phyloP scores from a whole-genome alignment of 768 basidiomycete species.

The Cystobasidium onofrii region DNA sequence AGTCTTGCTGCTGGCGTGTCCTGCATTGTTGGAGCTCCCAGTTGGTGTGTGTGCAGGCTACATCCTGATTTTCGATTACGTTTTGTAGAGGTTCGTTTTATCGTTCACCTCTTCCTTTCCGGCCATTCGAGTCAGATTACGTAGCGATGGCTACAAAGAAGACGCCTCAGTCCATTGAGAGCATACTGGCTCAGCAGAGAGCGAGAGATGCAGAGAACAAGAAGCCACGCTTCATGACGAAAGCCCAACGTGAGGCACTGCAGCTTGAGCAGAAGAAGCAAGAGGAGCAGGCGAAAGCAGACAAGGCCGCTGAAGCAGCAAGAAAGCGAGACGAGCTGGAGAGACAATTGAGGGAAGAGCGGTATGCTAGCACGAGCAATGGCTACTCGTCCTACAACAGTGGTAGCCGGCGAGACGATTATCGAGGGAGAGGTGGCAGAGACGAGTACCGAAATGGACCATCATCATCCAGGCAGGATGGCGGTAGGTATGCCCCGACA shows the following conservation, averaged over 20 bases:
- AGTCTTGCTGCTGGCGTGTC: background rate
- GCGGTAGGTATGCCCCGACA: background rate
- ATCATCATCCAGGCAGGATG: background rate
- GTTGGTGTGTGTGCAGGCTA: background rate
- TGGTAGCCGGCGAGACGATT: background rate
- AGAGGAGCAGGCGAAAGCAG: background rate
- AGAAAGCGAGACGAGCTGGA: conserved; percentile 7
- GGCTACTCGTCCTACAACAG: background rate
- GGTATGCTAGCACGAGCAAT: background rate
- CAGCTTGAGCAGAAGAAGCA: conserved; percentile 5
- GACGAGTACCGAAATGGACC: background rate
- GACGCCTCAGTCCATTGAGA: conserved; percentile 14
- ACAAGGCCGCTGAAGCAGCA: background rate
- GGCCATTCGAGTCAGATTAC: too few relatives aligned
- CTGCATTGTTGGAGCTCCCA: background rate
- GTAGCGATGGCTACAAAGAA: background rate
- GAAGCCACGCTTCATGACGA: conserved; percentile 14
- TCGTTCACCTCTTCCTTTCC: too few relatives aligned
- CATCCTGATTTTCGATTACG: background rate
- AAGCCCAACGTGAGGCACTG: conserved; percentile 15
- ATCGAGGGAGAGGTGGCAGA: background rate
- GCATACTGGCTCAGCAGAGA: conserved; percentile 5
- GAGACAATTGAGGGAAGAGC: background rate
- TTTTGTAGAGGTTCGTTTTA: too few relatives aligned
- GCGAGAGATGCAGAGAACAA: background rate